These are phyloP conservation scores for Scenedesmus sp. DNA, from an alignment of 163 green algal genomes.

Conservation along the genomic window DNA sequence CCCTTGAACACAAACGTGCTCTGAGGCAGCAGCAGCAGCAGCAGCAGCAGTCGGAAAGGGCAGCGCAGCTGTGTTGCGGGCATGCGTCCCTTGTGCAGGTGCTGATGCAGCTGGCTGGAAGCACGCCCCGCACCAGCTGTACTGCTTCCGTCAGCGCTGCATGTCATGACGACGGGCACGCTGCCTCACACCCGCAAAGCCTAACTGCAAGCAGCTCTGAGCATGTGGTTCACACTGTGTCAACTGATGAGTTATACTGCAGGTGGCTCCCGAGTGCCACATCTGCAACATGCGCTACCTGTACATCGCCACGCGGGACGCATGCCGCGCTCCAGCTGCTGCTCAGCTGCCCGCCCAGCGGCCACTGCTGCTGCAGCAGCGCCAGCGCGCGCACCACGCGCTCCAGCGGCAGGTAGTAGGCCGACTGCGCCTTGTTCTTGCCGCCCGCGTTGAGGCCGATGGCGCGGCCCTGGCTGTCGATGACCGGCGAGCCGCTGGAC, in stretches of 20 bases:
- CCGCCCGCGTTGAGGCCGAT: conserved; percentile 93
- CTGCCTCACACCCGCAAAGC: no score
- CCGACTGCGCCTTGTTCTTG: conserved; percentile 89
- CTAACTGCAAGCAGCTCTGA: no score
- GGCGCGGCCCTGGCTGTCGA: conserved; percentile 85
- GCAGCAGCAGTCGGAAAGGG: neutral
- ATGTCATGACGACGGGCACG: no score
- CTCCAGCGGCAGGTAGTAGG: conserved; percentile 94
- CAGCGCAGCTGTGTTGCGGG: no score
- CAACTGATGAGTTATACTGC: no score
- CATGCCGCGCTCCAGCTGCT: conserved; percentile 23
- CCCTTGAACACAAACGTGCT: conserved; percentile 91
- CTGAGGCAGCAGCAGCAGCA: conserved; percentile 61
- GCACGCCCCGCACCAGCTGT: neutral
- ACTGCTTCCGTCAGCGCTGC: no score
- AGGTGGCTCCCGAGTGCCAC: no score
- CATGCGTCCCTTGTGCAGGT: no score
- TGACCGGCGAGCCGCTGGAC: conserved; percentile 88
- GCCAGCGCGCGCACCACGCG: conserved; percentile 86
- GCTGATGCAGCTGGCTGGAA: neutral
- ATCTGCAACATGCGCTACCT: neutral
- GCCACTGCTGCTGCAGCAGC: conserved; percentile 77
- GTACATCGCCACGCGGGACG: conserved; percentile 44
- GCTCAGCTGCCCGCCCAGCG: conserved; percentile 25
- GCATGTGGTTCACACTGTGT: no score